Evolutionary conservation across 148 eudicot species (phyloP).

Genomic region (Vaccinium vitisidaea): DNA sequence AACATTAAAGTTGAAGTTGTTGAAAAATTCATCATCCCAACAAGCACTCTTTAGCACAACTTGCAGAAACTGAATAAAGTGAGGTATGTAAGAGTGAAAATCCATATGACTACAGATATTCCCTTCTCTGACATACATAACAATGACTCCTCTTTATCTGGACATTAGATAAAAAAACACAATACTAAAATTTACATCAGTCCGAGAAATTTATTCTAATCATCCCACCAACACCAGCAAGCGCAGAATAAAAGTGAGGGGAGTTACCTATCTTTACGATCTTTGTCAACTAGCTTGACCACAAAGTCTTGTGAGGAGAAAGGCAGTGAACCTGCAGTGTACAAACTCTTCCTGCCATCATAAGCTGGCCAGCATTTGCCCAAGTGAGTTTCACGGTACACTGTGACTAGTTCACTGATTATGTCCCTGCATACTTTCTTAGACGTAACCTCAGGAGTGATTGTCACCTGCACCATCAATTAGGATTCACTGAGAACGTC

Average conservation of each 20-base stretch:
- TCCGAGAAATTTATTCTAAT: background rate
- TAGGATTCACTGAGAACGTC: background rate
- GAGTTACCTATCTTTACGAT: conserved; percentile 26
- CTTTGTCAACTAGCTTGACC: conserved; percentile 35
- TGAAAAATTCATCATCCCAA: too few relatives aligned
- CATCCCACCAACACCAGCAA: background rate
- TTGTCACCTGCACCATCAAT: conserved; percentile 42
- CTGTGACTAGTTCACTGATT: conserved; percentile 28
- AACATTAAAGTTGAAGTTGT: too few relatives aligned
- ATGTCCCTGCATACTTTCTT: conserved; percentile 52
- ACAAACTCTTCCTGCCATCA: conserved; percentile 69
- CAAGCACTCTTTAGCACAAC: background rate
- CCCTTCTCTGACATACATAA: too few relatives aligned
- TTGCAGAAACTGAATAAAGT: background rate
- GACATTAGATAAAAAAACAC: too few relatives aligned
- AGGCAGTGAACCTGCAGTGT: conserved; percentile 63
- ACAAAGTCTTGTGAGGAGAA: conserved; percentile 62
- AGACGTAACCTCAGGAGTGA: conserved; percentile 54
- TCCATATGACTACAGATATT: too few relatives aligned
- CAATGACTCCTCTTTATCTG: too few relatives aligned
- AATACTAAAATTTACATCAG: background rate
- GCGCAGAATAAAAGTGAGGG: background rate
- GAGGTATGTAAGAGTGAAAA: background rate
- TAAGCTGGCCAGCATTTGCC: conserved; percentile 44
- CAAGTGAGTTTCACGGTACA: conserved; percentile 30